These are phyloP conservation scores for Colletotrichum tamarilloi DNA, from an alignment of 2,329 filamentous ascomycete species.

Conservation along the genomic window DNA sequence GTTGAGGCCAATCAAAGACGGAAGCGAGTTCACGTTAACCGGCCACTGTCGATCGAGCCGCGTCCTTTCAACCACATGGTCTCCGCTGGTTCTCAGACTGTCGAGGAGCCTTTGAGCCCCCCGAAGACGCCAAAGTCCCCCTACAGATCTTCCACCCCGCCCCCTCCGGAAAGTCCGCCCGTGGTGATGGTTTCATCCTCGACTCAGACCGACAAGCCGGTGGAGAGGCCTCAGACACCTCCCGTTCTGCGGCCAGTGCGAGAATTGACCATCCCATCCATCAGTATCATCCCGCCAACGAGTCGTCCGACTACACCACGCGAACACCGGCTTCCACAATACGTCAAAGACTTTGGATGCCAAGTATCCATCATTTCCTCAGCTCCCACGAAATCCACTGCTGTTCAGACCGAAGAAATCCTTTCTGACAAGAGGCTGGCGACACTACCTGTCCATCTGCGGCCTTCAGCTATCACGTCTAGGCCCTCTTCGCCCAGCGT, in stretches of 20 bases:
- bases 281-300: conserved; percentile 89
- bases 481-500: conserved; percentile 66
- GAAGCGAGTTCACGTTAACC: conserved; percentile 71
- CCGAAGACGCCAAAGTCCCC: conserved; percentile 72
- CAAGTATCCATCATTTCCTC: conserved; percentile 74
- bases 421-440: conserved; percentile 82
- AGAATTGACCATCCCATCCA: conserved; percentile 78
- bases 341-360: conserved; percentile 83
- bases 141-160: conserved; percentile 51
- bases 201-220: conserved; percentile 68
- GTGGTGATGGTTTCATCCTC: conserved; percentile 62
- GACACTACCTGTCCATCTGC: conserved; percentile 80
- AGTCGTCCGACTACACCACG: conserved; percentile 85
- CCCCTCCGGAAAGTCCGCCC: conserved; percentile 50
- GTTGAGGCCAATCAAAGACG: conserved; percentile 76
- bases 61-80: conserved; percentile 65
- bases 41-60: conserved; percentile 61
- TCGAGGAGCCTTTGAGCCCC: conserved; percentile 71
- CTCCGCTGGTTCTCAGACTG: conserved; percentile 72
- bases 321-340: conserved; percentile 80
- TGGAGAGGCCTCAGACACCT: conserved; percentile 36
- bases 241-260: conserved; percentile 34
- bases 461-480: conserved; percentile 79
- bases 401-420: conserved; percentile 90
- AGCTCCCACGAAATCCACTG: conserved; percentile 63